Evolutionary conservation across 2,329 filamentous ascomycete species (phyloP).

Genomic region (Sporothrix schenckii): DNA sequence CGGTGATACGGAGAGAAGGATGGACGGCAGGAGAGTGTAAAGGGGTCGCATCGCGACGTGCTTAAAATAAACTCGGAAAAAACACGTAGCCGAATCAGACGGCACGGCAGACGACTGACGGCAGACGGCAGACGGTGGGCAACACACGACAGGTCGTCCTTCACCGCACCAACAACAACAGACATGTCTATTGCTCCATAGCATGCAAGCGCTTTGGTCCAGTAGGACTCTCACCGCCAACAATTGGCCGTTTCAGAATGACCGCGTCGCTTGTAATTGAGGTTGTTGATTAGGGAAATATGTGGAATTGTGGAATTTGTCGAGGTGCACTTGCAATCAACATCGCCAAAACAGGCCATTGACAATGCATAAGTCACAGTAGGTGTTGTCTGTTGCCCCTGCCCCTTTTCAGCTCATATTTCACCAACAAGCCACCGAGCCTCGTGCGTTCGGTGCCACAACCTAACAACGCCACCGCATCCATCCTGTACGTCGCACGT

Average conservation of each 20-base stretch:
- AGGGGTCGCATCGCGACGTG: background rate
- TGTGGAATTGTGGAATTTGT: background rate
- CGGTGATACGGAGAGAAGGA: background rate
- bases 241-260: background rate
- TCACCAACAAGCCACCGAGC: background rate
- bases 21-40: background rate
- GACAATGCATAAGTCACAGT: background rate
- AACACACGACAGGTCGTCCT: background rate
- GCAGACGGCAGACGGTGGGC: background rate
- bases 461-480: background rate
- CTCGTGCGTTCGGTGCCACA: slow-evolving; percentile 8
- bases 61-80: slow-evolving; percentile 7
- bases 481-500: background rate
- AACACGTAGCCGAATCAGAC: slow-evolving; percentile 1
- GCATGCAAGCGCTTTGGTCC: slow-evolving; percentile 13
- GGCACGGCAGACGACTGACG: background rate
- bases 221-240: background rate
- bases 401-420: background rate
- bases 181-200: background rate
- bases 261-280: slow-evolving; percentile 2
- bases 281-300: background rate
- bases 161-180: background rate
- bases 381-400: background rate
- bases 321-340: background rate
- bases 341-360: background rate